Base-by-base conservation (phyloP, 345 rosid species). In the Geranium rotundifolium region DNA sequence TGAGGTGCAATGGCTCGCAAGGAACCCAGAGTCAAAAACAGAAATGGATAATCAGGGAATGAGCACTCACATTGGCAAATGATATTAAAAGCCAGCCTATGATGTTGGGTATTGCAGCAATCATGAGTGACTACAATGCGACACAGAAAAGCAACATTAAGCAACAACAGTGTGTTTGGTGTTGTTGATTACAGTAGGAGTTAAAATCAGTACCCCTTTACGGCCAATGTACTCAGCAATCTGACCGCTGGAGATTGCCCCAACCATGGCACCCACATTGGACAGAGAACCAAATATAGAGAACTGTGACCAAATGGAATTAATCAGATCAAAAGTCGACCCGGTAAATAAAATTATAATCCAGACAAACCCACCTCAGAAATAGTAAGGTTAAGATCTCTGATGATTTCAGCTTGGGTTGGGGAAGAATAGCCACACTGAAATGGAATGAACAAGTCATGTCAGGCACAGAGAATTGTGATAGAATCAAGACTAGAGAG, bases 201-300 rank as follows among this genome's bases (percentile, higher is more conserved):
- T 59, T 5, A 58, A 55, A 50, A 63, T 30, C 20, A 17, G 5
- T 81, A 87, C 95, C 86, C 95, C 95, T 76, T 87, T 87, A 55
- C 90, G 75, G 66, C 95, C 95, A 66, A 87, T 67, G 59, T 87
- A 77, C 72, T 87, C 95, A 0, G 95, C 78, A 34, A 87, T 84
- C 71, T 87, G 95, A 61, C 95, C 95, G 19, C 90, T 82, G 19
- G 86, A 70, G 49, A 87, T 82, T 1, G 95, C 90, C 29, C 95
- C 95, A 61, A 84, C 76, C 90, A 84, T 87, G 39, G 86, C 88
- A 16, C 90, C 95, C 69, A 82, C 95, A 74, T 87, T 87, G 5
- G 88, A 79, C 54, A 87, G 67, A 4, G 95, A 82, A 34, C 88
- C 95, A 69, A 87, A 87, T 16, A 87, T 8, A 37, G 95, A 87